Percentiles rank a stretch among this genome's conserved stretches.
Conservation (phyloP, 139 green algal species). For the Nannochloris sp. region DNA sequence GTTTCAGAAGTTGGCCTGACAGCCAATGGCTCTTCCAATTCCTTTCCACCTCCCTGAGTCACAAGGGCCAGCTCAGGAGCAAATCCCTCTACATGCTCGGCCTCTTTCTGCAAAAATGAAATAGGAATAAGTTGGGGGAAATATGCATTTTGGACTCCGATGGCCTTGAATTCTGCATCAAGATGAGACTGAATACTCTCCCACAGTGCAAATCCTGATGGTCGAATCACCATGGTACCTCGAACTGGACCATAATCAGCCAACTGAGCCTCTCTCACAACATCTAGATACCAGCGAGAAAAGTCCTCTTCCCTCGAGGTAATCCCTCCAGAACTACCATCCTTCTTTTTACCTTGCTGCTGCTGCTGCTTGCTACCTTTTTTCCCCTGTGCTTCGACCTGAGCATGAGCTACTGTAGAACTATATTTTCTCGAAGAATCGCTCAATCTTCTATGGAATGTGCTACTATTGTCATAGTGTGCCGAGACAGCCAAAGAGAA, state of each 20-base stretch:
- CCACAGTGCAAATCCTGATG: slow-evolving; percentile 85
- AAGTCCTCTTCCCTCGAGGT: slow-evolving; percentile 82
- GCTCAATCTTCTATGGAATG: neutral
- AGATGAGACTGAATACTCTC: slow-evolving; percentile 47
- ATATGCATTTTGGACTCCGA: slow-evolving; percentile 87
- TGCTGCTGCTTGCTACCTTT: slow-evolving; percentile 4
- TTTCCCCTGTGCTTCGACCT: neutral
- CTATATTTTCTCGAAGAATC: neutral
- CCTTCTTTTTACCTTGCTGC: slow-evolving; percentile 25
- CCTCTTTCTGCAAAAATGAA: slow-evolving; percentile 97
- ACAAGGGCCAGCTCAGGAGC: slow-evolving; percentile 95
- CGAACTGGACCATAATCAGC: slow-evolving; percentile 96
- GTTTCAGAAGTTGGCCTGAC: slow-evolving; percentile 95
- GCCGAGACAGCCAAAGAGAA: too few species aligned
- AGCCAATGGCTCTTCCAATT: slow-evolving; percentile 95
- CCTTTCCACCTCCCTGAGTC: slow-evolving; percentile 90
- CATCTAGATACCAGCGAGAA: slow-evolving; percentile 90
- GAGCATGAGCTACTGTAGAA: neutral
- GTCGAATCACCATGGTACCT: slow-evolving; percentile 98
- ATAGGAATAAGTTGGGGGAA: slow-evolving; percentile 97
- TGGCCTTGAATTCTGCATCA: slow-evolving; percentile 71
- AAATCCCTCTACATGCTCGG: slow-evolving; percentile 98
- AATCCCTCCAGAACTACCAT: slow-evolving; percentile 36
- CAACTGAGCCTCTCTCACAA: slow-evolving; percentile 87
- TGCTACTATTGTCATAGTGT: too few species aligned